Evolutionary conservation across 768 basidiomycete species (phyloP).

Genomic region (Suillus alpinus): DNA sequence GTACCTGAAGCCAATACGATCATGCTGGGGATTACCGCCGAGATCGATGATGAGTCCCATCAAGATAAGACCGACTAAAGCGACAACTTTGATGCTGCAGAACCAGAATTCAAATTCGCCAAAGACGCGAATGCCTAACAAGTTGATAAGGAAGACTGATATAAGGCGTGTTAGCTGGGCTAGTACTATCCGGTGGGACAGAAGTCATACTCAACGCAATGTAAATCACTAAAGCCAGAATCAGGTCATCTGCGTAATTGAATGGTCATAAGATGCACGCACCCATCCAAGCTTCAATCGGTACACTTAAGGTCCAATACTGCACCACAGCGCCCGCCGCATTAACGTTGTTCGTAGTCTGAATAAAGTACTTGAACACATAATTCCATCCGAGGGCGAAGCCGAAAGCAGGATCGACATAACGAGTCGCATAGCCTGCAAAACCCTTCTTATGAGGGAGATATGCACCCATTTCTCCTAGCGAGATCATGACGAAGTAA

Average conservation of each 20-base stretch:
- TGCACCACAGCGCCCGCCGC: conserved; percentile 54
- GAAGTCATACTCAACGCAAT: conserved; percentile 48
- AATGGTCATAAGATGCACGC: conserved; percentile 17
- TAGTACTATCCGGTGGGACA: background rate
- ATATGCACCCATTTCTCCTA: conserved; percentile 37
- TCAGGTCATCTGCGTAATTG: background rate
- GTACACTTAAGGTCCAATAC: conserved; percentile 45
- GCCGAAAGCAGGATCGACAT: conserved; percentile 65
- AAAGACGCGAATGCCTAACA: conserved; percentile 61
- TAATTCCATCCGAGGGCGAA: conserved; percentile 54
- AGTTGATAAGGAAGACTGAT: conserved; percentile 51
- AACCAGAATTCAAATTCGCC: conserved; percentile 59
- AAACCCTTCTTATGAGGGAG: conserved; percentile 60
- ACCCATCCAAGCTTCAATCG: conserved; percentile 58
- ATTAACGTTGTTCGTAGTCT: conserved; percentile 65
- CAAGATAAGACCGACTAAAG: conserved; percentile 40
- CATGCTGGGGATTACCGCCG: conserved; percentile 46
- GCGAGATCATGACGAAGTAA: conserved; percentile 57
- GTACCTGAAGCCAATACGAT: conserved; percentile 44
- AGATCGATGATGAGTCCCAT: conserved; percentile 50
- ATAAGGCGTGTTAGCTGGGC: conserved; percentile 1
- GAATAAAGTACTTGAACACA: conserved; percentile 58
- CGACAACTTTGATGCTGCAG: conserved; percentile 43
- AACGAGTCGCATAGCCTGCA: conserved; percentile 58
- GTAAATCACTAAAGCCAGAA: conserved; percentile 44